Percentiles rank a stretch among this genome's conserved stretches.
These are phyloP conservation scores for Crucihimalaya himalaica DNA, from an alignment of 345 rosid species.

Conservation along the genomic window DNA sequence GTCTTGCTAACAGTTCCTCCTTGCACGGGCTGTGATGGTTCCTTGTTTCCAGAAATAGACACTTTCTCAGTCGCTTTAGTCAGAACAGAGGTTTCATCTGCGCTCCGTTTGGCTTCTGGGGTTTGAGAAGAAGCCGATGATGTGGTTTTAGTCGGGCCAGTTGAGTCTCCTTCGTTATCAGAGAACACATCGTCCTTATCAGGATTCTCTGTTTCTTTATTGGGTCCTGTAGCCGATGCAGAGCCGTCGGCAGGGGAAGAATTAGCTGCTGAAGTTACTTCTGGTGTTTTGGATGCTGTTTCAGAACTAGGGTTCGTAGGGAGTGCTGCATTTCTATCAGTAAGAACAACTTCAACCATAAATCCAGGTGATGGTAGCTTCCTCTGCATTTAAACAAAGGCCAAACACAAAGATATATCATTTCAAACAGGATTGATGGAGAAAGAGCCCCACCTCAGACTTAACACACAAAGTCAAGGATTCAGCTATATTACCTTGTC, in stretches of 20 bases:
- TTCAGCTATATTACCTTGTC: conserved; percentile 59
- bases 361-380: conserved; percentile 87
- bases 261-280: conserved; percentile 46
- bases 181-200: conserved; percentile 83
- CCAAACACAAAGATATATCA: conserved; percentile 24
- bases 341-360: conserved; percentile 76
- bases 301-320: conserved; percentile 40
- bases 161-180: conserved; percentile 54
- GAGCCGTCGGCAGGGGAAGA: conserved; percentile 40
- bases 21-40: conserved; percentile 38
- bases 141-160: conserved; percentile 31
- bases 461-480: background rate
- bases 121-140: conserved; percentile 35
- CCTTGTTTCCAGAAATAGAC: conserved; percentile 45
- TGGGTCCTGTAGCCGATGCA: conserved; percentile 46
- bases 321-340: conserved; percentile 46
- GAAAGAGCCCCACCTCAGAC: conserved; percentile 8
- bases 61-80: conserved; percentile 51
- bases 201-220: conserved; percentile 42
- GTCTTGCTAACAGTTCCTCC: conserved; percentile 29
- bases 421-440: background rate
- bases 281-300: conserved; percentile 42
- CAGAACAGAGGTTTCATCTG: conserved; percentile 49
- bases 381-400: conserved; percentile 52
- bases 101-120: conserved; percentile 34